Evolutionary conservation across 1,139 yeast species (phyloP), one percentile per base, ranked within the genome.

Genomic region (Hyphopichia fennica): DNA sequence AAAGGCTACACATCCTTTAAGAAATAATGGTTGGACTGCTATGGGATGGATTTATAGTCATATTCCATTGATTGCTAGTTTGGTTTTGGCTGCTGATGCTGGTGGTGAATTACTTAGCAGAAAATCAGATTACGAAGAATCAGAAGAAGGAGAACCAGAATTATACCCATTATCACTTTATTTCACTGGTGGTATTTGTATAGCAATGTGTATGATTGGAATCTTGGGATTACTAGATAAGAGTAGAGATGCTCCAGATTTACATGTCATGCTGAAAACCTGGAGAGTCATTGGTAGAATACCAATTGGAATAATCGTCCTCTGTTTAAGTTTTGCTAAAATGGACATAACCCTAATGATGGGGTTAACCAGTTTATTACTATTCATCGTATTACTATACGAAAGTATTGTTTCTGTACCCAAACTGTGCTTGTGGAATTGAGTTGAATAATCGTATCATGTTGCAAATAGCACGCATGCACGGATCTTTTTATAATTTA

Each of bases 11-110:
- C 87, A 82, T 61, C 79, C 87, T 0, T 57, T 82, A 34, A 65
- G 87, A 52, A 64, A 79, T 43, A 67, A 72, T 31, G 79, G 73
- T 0, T 43, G 45, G 27, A 63, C 79, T 1, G 85, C 86, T 0
- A 54, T 72, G 32, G 2, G 51, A 0, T 82, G 79, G 77, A 64
- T 79, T 7, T 70, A 72, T 50, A 42, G 62, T 7, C 88, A 82
- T 50, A 52, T 81, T 30, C 83, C 85, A 0, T 59, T 81, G 34
- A 69, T 79, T 38, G 81, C 77, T 0, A 56, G 75, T 11, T 56
- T 79, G 46, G 73, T 79, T 35, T 64, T 82, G 42, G 75, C 82
- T 23, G 87, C 87, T 1, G 87, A 82, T 62, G 76, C 86, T 8
- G 84, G 82, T 8, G 82, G 81, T 2, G 83, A 78, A 37, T 27